Evolutionary conservation across 1,284 basidiomycete species (phyloP), one percentile per base, ranked within the genome.

Genomic region (Cutaneotrichosporon dermatis): DNA sequence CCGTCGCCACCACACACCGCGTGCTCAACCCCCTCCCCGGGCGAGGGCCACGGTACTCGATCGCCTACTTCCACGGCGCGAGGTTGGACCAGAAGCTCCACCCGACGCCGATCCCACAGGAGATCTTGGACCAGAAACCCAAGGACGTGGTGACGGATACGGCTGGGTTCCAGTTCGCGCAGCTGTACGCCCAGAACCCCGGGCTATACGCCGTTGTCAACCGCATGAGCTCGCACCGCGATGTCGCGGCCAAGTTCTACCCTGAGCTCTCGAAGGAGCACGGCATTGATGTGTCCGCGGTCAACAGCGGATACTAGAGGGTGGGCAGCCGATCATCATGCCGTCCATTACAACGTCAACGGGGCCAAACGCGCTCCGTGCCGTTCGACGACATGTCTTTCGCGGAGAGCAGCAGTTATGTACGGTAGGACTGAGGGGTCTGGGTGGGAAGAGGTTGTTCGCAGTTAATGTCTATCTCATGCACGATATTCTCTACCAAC

Each of bases 1-100:
- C 92, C 82, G 89, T 88, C 69, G 92, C 89, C 1, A 93, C 91
- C 0, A 75, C 86, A 2, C 91, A 94, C 71, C 85, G 91, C 37
- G 92, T 87, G 0, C 83, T 89, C 50, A 63, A 58, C 56, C 59
- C 62, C 58, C 93, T 93, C 65, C 82, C 83, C 12, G 85, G 85
- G 9, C 85, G 87, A 0, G 76, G 81, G 39, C 82, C 85, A 50
- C 84, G 90, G 6, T 90, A 89, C 75, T 91, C 89, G 0, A 89
- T 92, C 16, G 89, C 90, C 69, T 91, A 72, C 67, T 79, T 78
- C 63, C 59, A 63, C 50, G 59, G 62, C 37, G 41, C 55, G 4
- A 52, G 58, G 11, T 58, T 63, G 33, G 62, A 63, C 51, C 52
- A 50, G 15, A 52, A 60, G 54, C 62, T 58, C 50, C 25, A 53